A percentile compares a stretch with the other conserved stretches of the same genome.
Evolutionary conservation across 2,329 filamentous ascomycete species (phyloP).

Genomic region (Aspergillus quadricinctus): DNA sequence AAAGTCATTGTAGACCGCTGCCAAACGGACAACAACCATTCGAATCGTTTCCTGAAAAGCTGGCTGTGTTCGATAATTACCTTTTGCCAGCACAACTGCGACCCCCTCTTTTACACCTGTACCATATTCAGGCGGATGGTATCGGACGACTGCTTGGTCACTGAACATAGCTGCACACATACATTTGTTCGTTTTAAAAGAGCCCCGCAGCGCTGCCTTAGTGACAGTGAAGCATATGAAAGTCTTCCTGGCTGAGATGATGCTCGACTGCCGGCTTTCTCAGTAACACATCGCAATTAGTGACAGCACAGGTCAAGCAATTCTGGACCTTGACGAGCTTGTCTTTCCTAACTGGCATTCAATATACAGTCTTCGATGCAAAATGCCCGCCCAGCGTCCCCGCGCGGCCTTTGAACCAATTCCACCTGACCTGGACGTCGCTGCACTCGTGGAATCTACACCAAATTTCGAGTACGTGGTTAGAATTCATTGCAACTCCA

Average conservation of each 20-base stretch:
- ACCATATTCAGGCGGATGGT: not conserved
- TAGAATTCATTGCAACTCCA: constrained; percentile 72
- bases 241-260: not conserved
- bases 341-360: not conserved
- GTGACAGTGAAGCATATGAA: not conserved
- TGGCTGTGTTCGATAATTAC: not conserved
- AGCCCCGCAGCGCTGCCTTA: not conserved
- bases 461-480: constrained; percentile 84
- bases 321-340: not conserved
- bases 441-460: constrained; percentile 68
- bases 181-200: not conserved
- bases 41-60: not conserved
- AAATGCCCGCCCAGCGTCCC: constrained; percentile 74
- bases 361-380: not conserved
- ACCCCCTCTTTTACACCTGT: not conserved
- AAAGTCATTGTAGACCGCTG: not conserved
- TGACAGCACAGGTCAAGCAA: not conserved
- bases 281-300: not conserved
- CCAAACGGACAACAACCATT: not conserved
- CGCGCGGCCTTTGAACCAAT: constrained; percentile 91
- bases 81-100: not conserved
- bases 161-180: not conserved
- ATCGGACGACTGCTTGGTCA: not conserved
- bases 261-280: not conserved
- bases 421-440: constrained; percentile 76